Conservation (phyloP, 208 protist genomes). For the Trypanosoma conorhini region DNA sequence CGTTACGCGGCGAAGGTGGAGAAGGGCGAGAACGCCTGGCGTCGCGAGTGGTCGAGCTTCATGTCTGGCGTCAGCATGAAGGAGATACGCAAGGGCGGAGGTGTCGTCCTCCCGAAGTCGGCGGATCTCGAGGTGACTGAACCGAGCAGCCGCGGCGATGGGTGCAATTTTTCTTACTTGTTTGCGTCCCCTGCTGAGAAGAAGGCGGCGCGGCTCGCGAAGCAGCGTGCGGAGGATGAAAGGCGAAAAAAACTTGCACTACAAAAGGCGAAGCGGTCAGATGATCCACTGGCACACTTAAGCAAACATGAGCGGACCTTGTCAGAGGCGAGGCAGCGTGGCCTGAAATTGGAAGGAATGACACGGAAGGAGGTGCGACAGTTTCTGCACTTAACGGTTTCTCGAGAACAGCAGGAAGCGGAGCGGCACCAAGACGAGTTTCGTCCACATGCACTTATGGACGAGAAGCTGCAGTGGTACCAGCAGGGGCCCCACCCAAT, state of each 20-base stretch:
- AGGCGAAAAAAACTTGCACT: constrained; percentile 28
- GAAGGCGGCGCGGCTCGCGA: constrained; percentile 55
- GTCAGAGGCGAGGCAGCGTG: constrained; percentile 55
- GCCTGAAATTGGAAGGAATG: constrained; percentile 82
- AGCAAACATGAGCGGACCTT: constrained; percentile 83
- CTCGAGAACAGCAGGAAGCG: constrained; percentile 57
- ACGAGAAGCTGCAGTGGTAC: constrained; percentile 83
- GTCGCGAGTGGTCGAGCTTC: constrained; percentile 82
- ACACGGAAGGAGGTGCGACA: constrained; percentile 73
- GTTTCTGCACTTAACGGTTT: constrained; percentile 77
- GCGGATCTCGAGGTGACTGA: constrained; percentile 50
- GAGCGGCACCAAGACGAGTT: constrained; percentile 42
- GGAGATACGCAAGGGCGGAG: constrained; percentile 68
- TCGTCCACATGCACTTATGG: constrained; percentile 86
- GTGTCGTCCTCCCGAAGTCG: constrained; percentile 51
- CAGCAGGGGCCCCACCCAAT: constrained; percentile 88
- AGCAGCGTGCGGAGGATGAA: constrained; percentile 34
- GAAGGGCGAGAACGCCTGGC: constrained; percentile 84
- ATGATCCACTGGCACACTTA: constrained; percentile 41
- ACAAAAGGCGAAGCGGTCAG: constrained; percentile 6
- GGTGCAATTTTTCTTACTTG: constrained; percentile 71
- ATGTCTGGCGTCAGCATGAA: constrained; percentile 82
- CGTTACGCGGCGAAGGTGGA: constrained; percentile 79
- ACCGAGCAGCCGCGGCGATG: constrained; percentile 26
- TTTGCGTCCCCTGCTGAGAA: constrained; percentile 82